phyloP scores from a whole-genome alignment of 2,329 filamentous ascomycete genomes.

The Xylariaceae sp. region DNA sequence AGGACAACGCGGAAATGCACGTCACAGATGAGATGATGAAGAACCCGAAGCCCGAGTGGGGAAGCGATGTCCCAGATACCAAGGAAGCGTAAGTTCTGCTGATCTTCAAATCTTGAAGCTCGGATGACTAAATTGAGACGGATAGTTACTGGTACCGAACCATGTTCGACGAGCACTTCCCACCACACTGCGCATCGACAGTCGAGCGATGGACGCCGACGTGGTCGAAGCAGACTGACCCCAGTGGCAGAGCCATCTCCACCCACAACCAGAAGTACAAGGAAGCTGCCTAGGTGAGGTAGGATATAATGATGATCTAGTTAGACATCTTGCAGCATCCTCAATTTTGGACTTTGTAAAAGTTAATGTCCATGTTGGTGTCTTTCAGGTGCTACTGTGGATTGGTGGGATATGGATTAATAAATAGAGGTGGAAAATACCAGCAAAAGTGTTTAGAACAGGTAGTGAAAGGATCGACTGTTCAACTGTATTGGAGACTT shows the following conservation, averaged over 20 bases:
- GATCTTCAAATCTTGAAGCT: not conserved
- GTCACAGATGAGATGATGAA: slow-evolving; percentile 98
- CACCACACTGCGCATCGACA: slow-evolving; percentile 82
- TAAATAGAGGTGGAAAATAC: too few species aligned
- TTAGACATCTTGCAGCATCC: too few species aligned
- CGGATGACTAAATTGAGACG: not conserved
- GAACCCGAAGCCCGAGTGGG: slow-evolving; percentile 97
- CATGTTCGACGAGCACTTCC: slow-evolving; percentile 99
- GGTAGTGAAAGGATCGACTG: too few species aligned
- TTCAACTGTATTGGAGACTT: too few species aligned
- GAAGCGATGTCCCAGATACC: slow-evolving; percentile 83
- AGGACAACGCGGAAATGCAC: slow-evolving; percentile 85
- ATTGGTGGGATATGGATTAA: too few species aligned
- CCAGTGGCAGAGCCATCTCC: slow-evolving; percentile 82
- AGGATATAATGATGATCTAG: too few species aligned
- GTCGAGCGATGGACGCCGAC: slow-evolving; percentile 97
- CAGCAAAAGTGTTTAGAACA: too few species aligned
- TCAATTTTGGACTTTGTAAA: too few species aligned
- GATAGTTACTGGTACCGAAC: slow-evolving; percentile 87
- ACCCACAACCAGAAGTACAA: slow-evolving; percentile 76
- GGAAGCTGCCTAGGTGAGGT: not conserved
- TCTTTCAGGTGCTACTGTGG: too few species aligned
- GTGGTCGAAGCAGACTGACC: slow-evolving; percentile 95
- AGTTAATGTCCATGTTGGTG: too few species aligned
- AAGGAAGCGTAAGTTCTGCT: slow-evolving; percentile 77